These are phyloP conservation scores for Nicotiana rustica DNA, from an alignment of 305 asterid genomes.

Conservation along the genomic window DNA sequence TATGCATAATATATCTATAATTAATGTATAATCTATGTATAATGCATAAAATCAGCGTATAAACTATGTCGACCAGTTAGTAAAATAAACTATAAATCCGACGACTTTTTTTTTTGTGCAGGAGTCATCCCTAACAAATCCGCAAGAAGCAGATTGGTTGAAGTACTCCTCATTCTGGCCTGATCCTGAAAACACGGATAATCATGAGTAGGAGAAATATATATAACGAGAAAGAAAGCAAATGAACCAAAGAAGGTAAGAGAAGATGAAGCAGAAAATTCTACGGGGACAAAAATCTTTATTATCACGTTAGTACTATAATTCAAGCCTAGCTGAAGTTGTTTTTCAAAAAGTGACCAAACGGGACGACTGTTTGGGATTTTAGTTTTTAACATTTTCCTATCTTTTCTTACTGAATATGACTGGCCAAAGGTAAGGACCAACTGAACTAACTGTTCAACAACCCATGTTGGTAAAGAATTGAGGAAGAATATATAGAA, in stretches of 20 bases:
- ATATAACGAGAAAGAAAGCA: background rate
- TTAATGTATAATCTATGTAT: too few species aligned
- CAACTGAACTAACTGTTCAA: slow-evolving; percentile 52
- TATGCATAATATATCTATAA: too few species aligned
- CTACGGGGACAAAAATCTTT: background rate
- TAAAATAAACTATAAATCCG: background rate
- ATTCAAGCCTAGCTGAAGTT: slow-evolving; percentile 43
- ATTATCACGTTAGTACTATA: slow-evolving; percentile 41
- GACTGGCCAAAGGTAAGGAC: slow-evolving; percentile 33
- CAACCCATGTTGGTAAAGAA: slow-evolving; percentile 60
- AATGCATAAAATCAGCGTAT: too few species aligned
- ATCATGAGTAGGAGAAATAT: slow-evolving; percentile 68
- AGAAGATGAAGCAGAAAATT: too few species aligned
- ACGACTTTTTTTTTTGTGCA: slow-evolving; percentile 44
- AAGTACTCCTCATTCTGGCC: slow-evolving; percentile 94
- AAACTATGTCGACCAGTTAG: too few species aligned
- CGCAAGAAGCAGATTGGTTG: slow-evolving; percentile 95
- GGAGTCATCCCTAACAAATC: slow-evolving; percentile 72
- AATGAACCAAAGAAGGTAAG: background rate
- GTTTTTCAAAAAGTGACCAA: slow-evolving; percentile 37
- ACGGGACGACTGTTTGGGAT: too few species aligned
- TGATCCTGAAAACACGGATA: slow-evolving; percentile 93
- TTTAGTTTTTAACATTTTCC: slow-evolving; percentile 19
- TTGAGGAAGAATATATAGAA: slow-evolving; percentile 2
- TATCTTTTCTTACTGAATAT: slow-evolving; percentile 33